Evolutionary conservation across 495 filamentous ascomycete genomes (phyloP).

Genomic region (Annulohypoxylon moriforme): DNA sequence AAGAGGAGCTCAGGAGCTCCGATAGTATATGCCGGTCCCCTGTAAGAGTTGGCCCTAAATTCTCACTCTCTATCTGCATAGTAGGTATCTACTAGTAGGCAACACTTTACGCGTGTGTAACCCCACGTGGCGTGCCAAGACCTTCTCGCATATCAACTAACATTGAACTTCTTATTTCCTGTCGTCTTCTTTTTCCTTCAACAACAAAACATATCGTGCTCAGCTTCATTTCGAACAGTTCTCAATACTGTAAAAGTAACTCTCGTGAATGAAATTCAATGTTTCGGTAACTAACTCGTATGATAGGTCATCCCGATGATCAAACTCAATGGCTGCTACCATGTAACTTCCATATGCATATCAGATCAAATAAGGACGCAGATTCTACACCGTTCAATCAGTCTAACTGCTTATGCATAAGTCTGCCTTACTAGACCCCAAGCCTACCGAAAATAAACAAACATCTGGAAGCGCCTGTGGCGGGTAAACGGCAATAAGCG

Average conservation of each 20-base stretch:
- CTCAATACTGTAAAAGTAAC: not conserved
- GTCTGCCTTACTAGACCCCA: not conserved
- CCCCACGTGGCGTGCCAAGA: not conserved
- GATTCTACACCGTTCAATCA: not conserved
- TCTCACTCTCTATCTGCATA: not conserved
- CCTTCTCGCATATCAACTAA: not conserved
- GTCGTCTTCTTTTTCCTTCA: not conserved
- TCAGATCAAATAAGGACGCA: not conserved
- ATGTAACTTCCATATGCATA: not conserved
- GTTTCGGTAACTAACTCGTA: not conserved
- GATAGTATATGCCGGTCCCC: not conserved
- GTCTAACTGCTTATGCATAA: not conserved
- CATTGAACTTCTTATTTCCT: not conserved
- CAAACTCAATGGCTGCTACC: not conserved
- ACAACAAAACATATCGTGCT: not conserved
- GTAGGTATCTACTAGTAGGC: not conserved
- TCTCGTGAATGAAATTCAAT: not conserved
- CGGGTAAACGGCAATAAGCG: conserved; percentile 1
- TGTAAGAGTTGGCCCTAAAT: not conserved
- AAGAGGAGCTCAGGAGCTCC: not conserved
- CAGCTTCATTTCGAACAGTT: not conserved
- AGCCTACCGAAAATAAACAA: conserved; percentile 1
- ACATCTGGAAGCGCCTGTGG: not conserved
- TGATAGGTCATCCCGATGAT: not conserved
- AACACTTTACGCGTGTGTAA: not conserved